A percentile compares a stretch with the other conserved stretches of the same genome.
Conservation (phyloP, 1,284 basidiomycete genomes). For the Leccinum huronense region DNA sequence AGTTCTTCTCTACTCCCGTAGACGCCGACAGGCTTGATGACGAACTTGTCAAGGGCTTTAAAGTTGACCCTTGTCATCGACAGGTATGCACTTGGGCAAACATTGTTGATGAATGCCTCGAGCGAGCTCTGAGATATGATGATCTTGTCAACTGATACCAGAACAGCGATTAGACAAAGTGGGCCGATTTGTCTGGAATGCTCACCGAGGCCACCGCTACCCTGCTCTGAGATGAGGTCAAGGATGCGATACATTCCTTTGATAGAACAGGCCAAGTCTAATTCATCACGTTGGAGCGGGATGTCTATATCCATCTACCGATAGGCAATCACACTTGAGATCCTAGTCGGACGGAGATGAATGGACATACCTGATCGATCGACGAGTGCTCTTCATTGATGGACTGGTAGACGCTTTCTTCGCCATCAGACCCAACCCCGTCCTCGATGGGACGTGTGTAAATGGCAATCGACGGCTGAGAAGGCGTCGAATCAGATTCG, state of each 20-base stretch:
- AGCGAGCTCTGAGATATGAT: constrained; percentile 52
- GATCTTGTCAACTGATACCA: constrained; percentile 51
- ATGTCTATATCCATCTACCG: constrained; percentile 26
- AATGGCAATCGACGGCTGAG: constrained; percentile 3
- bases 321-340: background rate
- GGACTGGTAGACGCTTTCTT: constrained; percentile 25
- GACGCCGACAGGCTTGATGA: constrained; percentile 50
- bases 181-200: background rate
- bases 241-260: constrained; percentile 50
- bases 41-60: constrained; percentile 42
- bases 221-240: constrained; percentile 50
- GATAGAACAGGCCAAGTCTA: constrained; percentile 34
- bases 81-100: constrained; percentile 44
- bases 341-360: background rate
- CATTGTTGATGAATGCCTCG: constrained; percentile 42
- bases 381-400: constrained; percentile 10
- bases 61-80: constrained; percentile 56
- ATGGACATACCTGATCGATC: constrained; percentile 17
- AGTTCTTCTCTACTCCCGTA: constrained; percentile 56
- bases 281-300: constrained; percentile 15
- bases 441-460: background rate
- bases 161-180: background rate
- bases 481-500: constrained; percentile 11
- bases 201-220: constrained; percentile 51
- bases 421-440: constrained; percentile 3